These are phyloP conservation scores for Yamadazyma oceani DNA, from an alignment of 1,139 yeast species.

Conservation along the genomic window DNA sequence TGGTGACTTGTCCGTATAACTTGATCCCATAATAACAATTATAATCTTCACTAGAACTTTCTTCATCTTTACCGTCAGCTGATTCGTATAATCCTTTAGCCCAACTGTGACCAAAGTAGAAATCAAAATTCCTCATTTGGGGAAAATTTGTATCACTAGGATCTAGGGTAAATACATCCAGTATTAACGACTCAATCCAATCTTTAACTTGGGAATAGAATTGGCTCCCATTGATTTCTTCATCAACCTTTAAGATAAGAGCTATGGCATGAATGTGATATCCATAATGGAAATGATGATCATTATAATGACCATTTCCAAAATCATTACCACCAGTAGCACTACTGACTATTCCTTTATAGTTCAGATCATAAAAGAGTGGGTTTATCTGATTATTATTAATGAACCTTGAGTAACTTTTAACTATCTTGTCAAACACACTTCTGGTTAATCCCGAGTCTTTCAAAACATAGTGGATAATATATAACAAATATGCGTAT, in stretches of 20 bases:
- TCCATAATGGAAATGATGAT: conserved; percentile 77
- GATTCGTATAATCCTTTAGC: conserved; percentile 65
- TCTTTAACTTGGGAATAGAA: conserved; percentile 59
- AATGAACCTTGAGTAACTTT: conserved; percentile 54
- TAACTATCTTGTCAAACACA: conserved; percentile 47
- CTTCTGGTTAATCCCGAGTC: conserved; percentile 40
- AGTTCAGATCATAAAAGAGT: conserved; percentile 55
- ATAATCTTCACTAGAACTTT: conserved; percentile 72
- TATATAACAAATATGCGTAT: conserved; percentile 62
- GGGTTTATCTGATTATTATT: conserved; percentile 55
- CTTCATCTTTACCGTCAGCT: conserved; percentile 74
- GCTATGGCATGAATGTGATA: conserved; percentile 71
- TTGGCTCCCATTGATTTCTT: conserved; percentile 47
- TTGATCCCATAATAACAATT: conserved; percentile 73
- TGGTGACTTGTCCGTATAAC: conserved; percentile 66
- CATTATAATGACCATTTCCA: conserved; percentile 57
- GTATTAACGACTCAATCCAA: conserved; percentile 63
- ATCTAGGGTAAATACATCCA: conserved; percentile 72
- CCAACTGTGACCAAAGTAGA: conserved; percentile 77
- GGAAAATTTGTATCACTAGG: conserved; percentile 59
- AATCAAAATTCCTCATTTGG: conserved; percentile 65
- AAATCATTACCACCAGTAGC: conserved; percentile 59
- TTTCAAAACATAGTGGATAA: conserved; percentile 49
- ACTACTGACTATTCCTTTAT: conserved; percentile 64
- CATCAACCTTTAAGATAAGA: conserved; percentile 58